Conservation (phyloP, 345 rosid species). For the Gossypium herbaceum region DNA sequence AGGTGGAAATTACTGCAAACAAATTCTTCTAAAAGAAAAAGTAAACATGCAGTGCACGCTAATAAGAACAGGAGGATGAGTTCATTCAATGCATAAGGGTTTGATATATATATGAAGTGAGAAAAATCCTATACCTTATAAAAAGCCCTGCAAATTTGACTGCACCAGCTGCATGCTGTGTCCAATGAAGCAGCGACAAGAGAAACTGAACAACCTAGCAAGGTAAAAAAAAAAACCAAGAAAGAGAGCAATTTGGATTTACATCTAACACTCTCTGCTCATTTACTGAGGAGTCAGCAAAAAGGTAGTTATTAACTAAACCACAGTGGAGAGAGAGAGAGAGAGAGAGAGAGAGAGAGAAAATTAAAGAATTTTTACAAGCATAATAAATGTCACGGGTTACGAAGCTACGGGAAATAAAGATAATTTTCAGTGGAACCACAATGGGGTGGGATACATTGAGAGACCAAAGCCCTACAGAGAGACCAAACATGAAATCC, state of each 20-base stretch:
- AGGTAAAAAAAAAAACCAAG: background rate
- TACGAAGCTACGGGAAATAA: constrained; percentile 6
- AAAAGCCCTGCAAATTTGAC: constrained; percentile 26
- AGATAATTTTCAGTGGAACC: constrained; percentile 2
- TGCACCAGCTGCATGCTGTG: constrained; percentile 36
- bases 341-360: no score
- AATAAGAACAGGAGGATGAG: background rate
- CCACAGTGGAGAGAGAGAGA: background rate
- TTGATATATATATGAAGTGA: background rate
- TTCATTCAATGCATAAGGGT: no score
- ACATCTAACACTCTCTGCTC: constrained; percentile 11
- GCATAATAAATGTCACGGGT: no score
- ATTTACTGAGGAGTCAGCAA: constrained; percentile 15
- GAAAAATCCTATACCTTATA: constrained; percentile 26
- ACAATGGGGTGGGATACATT: constrained; percentile 1
- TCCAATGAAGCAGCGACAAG: constrained; percentile 38
- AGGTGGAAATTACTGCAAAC: no score
- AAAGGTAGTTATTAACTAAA: constrained; percentile 20
- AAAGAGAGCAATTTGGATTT: constrained; percentile 20
- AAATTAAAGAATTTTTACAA: no score
- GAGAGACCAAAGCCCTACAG: constrained; percentile 15
- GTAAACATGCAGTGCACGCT: background rate
- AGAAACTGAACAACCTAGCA: constrained; percentile 27
- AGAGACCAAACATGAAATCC: constrained; percentile 17
- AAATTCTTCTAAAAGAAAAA: no score